Percentiles rank a stretch among this genome's conserved stretches.
phyloP scores from a whole-genome alignment of 352 stramenopile genomes.

The Elongisporangium senticosum region DNA sequence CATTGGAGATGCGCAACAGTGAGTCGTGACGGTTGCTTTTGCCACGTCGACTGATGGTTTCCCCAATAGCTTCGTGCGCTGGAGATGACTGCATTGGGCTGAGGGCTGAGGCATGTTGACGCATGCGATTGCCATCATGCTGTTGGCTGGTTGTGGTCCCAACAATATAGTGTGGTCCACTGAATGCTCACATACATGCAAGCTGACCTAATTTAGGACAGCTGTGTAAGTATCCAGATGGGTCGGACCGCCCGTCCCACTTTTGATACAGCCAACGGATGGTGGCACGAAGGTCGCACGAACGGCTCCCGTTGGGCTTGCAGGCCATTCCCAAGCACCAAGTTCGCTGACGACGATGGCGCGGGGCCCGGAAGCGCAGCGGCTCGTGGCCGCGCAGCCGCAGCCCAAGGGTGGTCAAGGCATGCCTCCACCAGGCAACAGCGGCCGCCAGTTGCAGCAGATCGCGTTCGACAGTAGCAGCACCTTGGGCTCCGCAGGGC shows the following conservation, averaged over 20 bases:
- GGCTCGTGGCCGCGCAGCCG: neutral
- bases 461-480: neutral
- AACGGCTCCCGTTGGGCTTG: conserved; percentile 4
- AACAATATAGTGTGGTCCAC: neutral
- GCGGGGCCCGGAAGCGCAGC: neutral
- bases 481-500: neutral
- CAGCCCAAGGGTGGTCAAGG: neutral
- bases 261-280: neutral
- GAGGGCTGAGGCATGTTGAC: neutral
- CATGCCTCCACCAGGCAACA: neutral
- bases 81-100: neutral
- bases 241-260: neutral
- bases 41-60: neutral
- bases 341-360: neutral
- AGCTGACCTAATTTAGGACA: neutral
- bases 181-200: neutral
- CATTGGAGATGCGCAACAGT: neutral
- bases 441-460: neutral
- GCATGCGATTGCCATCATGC: neutral
- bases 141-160: neutral
- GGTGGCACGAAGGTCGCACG: conserved; percentile 7
- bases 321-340: neutral
- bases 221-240: neutral
- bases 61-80: neutral
- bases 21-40: neutral